Evolutionary conservation across 257 asterid genomes (phyloP), one percentile per base, ranked within the genome.

Genomic region (Nicotiana noctiflora): DNA sequence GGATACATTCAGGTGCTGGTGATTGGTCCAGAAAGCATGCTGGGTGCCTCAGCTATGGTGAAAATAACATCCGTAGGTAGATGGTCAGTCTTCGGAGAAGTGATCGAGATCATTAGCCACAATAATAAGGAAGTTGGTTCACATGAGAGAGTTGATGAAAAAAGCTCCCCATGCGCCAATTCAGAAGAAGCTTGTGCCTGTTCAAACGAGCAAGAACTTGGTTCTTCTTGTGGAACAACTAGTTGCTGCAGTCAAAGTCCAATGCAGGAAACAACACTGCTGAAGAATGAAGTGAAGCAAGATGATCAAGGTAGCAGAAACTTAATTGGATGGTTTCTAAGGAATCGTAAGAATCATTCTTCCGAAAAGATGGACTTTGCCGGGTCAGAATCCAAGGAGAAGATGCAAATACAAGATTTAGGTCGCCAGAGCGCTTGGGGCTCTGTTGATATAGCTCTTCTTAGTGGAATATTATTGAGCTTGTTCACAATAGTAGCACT

Each of bases 21-120:
- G 75, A 85, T 82, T 79, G 99, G 98, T 51, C 86, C 94, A 46
- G 91, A 87, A 80, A 93, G 92, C 94, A 80, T 95, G 95, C 76
- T 90, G 85, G 99, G 99, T 34, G 81, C 91, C 80, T 95, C 98
- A 23, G 95, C 96, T 55, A 85, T 85, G 81, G 97, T 85, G 83
- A 93, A 90, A 82, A 92, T 95, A 88, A 91, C 91, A 51, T 92
- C 98, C 18, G 88, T 89, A 14, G 97, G 97, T 52, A 91, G 99
- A 85, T 95, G 98, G 98, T 93, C 99, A 15, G 97, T 95, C 83
- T 92, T 93, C 21, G 99, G 98, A 4, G 97, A 93, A 84, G 96
- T 95, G 80, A 86, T 93, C 11, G 89, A 95, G 88, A 87, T 92
- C 83, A 88, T 93, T 65, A 83, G 32, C 68, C 84, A 68, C 55